Conservation (phyloP, 805 yeast species). For the Candida corydali region DNA sequence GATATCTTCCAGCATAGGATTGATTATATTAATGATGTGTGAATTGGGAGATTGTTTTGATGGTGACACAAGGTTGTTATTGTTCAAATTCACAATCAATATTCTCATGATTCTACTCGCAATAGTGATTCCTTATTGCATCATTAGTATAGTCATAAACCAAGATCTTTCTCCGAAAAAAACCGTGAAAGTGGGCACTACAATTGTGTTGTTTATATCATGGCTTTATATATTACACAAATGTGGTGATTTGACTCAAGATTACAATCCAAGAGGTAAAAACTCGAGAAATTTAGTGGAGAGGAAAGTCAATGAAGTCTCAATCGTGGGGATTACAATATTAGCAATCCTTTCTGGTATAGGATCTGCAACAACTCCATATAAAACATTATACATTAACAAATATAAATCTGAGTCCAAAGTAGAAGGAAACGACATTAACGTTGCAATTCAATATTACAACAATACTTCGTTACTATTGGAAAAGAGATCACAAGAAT, state of each 20-base stretch:
- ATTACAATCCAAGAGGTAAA: conserved; percentile 17
- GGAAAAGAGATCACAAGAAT: conserved; percentile 28
- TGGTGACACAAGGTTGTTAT: conserved; percentile 21
- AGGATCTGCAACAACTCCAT: conserved; percentile 48
- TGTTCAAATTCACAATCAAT: conserved; percentile 39
- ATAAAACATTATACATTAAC: conserved; percentile 16
- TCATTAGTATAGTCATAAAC: conserved; percentile 26
- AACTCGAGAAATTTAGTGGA: conserved; percentile 19
- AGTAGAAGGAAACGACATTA: conserved; percentile 29
- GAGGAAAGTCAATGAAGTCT: conserved; percentile 41
- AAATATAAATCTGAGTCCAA: conserved; percentile 3
- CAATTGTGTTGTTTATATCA: conserved; percentile 13
- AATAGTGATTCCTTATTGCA: conserved; percentile 41
- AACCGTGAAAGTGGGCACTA: conserved; percentile 9
- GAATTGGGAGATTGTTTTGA: conserved; percentile 26
- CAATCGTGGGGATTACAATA: conserved; percentile 47
- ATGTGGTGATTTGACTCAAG: conserved; percentile 29
- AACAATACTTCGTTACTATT: conserved; percentile 38
- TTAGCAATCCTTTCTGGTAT: conserved; percentile 49
- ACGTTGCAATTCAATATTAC: conserved; percentile 31
- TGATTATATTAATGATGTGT: conserved; percentile 32
- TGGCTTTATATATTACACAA: conserved; percentile 35
- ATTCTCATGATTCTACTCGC: conserved; percentile 35
- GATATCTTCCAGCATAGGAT: conserved; percentile 26
- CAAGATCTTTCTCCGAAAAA: conserved; percentile 21